Base-by-base conservation (phyloP, 345 rosid species). In the Turnera subulata region DNA sequence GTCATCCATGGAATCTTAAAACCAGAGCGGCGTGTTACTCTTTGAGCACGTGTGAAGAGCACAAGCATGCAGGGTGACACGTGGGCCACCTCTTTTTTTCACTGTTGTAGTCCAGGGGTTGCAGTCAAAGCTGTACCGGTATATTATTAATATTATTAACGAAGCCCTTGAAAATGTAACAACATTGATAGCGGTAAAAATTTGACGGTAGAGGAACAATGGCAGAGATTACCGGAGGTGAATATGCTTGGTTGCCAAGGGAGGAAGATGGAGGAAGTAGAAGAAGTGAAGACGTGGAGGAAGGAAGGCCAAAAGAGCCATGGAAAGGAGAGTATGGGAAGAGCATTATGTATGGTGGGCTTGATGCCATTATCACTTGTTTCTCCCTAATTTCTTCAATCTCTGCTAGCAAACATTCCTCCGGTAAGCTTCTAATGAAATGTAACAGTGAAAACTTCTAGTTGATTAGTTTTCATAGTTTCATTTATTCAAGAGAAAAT, bases 341-440 rank as follows among this genome's bases (percentile, higher is more conserved):
- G 62, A 78, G 75, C 61, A 29, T 75, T 0, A 75, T 75, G 39
- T 75, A 75, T 26, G 73, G 68, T 13, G 82, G 80, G 1, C 75
- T 68, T 44, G 75, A 75, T 2, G 79, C 77, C 64, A 74, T 71
- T 39, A 58, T 74, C 63, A 71, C 77, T 5, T 68, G 63, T 56
- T 79, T 79, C 48, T 70, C 81, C 12, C 78, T 76, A 63, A 73
- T 76, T 58, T 73, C 84, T 52, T 65, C 79, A 44, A 60, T 76
- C 48, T 73, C 81, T 19, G 81, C 79, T 37, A 45, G 58, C 47
- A 63, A 50, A 1, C 66, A 49, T 21, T 63, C 84, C 37, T 68
- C 77, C 20, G 80, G 77, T 78, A 56, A 50, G 35, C 35, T 29
- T 29, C 8, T n/a, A n/a, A n/a, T n/a, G n/a, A n/a, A n/a, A n/a